These are phyloP conservation scores for Ascochyta lentis DNA, from an alignment of 2,329 filamentous ascomycete species.

Conservation along the genomic window DNA sequence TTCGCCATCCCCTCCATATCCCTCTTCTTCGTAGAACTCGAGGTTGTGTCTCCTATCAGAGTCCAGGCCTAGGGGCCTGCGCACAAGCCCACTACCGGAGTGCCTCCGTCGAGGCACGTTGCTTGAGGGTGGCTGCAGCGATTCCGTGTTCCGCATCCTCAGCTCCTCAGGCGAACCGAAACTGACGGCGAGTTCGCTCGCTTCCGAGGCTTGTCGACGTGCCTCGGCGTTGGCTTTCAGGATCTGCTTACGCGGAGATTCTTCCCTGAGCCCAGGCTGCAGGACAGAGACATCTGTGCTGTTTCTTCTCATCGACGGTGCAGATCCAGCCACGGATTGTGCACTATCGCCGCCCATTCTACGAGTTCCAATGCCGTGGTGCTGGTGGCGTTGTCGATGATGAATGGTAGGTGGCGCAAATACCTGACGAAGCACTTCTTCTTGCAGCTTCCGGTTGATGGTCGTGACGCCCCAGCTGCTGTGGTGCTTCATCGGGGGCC, in stretches of 20 bases:
- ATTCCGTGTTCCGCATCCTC: conserved; percentile 15
- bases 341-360: conserved; percentile 35
- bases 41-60: conserved; percentile 72
- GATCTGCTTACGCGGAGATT: conserved; percentile 52
- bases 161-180: conserved; percentile 20
- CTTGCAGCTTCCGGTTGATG: conserved; percentile 84
- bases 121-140: conserved; percentile 39
- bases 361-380: conserved; percentile 65
- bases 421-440: conserved; percentile 91
- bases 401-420: conserved; percentile 85
- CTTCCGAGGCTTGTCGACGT: conserved; percentile 41
- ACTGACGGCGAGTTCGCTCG: conserved; percentile 18
- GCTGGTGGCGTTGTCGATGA: conserved; percentile 75
- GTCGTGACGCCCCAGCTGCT: conserved; percentile 86
- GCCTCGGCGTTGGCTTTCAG: conserved; percentile 52
- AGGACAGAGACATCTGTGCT: conserved; percentile 47
- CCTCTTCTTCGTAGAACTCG: conserved; percentile 91
- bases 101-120: conserved; percentile 68
- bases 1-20: conserved; percentile 79
- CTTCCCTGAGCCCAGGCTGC: conserved; percentile 35
- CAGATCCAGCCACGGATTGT: conserved; percentile 40
- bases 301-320: conserved; percentile 46
- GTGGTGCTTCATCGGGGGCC: conserved; percentile 57
- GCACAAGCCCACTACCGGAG: conserved; percentile 83
- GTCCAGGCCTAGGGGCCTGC: conserved; percentile 72